Evolutionary conservation across 2,329 filamentous ascomycete genomes (phyloP).

Genomic region (Fusarium zealandicum): DNA sequence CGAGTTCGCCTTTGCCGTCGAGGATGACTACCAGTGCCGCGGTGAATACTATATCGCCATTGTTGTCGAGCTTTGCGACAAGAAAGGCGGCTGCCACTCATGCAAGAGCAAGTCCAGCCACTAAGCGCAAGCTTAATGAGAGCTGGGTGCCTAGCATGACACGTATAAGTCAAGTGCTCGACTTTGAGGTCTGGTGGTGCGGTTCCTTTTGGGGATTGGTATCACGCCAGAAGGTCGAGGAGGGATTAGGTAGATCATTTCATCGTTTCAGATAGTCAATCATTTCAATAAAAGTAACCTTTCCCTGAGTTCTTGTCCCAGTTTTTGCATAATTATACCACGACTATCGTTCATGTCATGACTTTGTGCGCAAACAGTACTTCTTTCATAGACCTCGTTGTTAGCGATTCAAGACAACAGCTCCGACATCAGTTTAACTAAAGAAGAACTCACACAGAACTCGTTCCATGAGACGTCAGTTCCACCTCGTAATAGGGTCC

Average conservation of each 20-base stretch:
- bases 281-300: constrained; percentile 28
- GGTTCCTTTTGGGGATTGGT: background rate
- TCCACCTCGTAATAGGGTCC: too few species aligned
- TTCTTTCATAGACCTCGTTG: too few species aligned
- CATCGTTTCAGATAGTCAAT: constrained; percentile 32
- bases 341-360: too few species aligned
- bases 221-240: constrained; percentile 1
- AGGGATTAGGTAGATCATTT: constrained; percentile 27
- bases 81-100: constrained; percentile 11
- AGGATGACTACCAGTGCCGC: constrained; percentile 34
- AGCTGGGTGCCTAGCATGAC: background rate
- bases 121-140: background rate
- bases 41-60: constrained; percentile 38
- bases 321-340: too few species aligned
- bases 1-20: constrained; percentile 28
- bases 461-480: too few species aligned
- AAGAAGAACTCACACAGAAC: too few species aligned
- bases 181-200: constrained; percentile 1
- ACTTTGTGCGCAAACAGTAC: too few species aligned
- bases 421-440: too few species aligned
- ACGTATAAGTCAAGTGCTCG: constrained; percentile 3
- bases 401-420: too few species aligned
- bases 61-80: constrained; percentile 36
- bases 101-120: constrained; percentile 9
- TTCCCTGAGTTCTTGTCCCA: constrained; percentile 5